Conservation (phyloP, 768 basidiomycete genomes). For the Pleurotus djamor region DNA sequence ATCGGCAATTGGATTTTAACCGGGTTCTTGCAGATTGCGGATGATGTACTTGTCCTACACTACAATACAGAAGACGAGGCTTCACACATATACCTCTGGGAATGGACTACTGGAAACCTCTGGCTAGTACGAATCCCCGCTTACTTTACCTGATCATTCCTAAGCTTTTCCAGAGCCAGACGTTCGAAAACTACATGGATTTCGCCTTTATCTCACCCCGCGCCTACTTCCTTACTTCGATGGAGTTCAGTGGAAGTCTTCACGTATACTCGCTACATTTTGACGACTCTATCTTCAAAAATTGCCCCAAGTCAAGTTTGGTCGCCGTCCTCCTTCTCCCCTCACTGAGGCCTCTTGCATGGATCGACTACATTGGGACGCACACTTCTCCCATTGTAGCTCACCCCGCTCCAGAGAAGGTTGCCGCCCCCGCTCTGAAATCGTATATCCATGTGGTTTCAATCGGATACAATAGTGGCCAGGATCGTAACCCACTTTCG, state of each 20-base stretch:
- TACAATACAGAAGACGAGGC: constrained; percentile 23
- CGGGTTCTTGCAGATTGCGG: constrained; percentile 48
- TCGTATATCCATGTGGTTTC: constrained; percentile 10
- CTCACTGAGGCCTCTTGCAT: constrained; percentile 4
- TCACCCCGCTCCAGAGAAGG: constrained; percentile 14
- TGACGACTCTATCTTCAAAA: not conserved
- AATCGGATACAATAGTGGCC: not conserved
- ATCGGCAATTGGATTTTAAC: constrained; percentile 17
- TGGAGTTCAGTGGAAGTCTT: constrained; percentile 30
- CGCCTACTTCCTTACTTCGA: constrained; percentile 39
- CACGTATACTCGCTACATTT: constrained; percentile 38
- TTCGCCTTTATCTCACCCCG: constrained; percentile 45
- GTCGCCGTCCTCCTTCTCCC: constrained; percentile 14
- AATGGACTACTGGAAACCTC: constrained; percentile 44
- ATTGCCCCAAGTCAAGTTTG: constrained; percentile 4
- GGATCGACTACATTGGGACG: constrained; percentile 16
- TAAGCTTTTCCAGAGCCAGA: not conserved
- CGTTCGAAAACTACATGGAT: constrained; percentile 32
- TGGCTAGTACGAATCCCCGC: constrained; percentile 35
- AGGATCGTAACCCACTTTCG: not conserved
- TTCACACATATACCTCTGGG: constrained; percentile 43
- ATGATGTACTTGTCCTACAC: constrained; percentile 52
- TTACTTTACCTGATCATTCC: not conserved
- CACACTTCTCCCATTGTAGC: constrained; percentile 33
- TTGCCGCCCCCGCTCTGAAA: constrained; percentile 18